Percentiles rank a stretch among this genome's conserved stretches.
Evolutionary conservation across 345 rosid species (phyloP).

Genomic region (Passiflora organensis): DNA sequence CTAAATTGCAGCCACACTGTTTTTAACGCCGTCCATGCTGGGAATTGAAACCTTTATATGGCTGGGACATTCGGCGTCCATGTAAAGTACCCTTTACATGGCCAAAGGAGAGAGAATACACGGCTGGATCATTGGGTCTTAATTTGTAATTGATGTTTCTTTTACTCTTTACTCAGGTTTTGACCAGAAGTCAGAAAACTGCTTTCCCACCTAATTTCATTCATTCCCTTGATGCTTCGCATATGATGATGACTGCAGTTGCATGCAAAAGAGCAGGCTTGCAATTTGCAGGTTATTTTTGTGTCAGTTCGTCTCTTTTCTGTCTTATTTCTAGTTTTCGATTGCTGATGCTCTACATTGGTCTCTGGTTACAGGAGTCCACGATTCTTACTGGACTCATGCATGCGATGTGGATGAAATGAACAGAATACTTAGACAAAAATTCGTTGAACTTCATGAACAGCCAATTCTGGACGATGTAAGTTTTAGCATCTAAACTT

Average conservation of each 20-base stretch:
- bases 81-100: too few species aligned
- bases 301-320: constrained; percentile 1
- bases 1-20: too few species aligned
- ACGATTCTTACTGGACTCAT: constrained; percentile 99
- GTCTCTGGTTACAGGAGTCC: constrained; percentile 66
- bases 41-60: too few species aligned
- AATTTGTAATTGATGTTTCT: background rate
- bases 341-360: constrained; percentile 14
- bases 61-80: too few species aligned
- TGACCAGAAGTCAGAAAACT: constrained; percentile 80
- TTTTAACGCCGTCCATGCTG: too few species aligned
- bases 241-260: constrained; percentile 99
- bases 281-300: constrained; percentile 79
- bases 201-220: constrained; percentile 99
- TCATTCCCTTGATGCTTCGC: constrained; percentile 96
- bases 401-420: constrained; percentile 91
- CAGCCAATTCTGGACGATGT: constrained; percentile 86
- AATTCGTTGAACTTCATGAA: constrained; percentile 85
- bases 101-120: too few species aligned
- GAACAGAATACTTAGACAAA: constrained; percentile 80
- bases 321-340: constrained; percentile 8
- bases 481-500: constrained; percentile 23
- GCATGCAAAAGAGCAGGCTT: constrained; percentile 82
- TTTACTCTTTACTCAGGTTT: constrained; percentile 45
- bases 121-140: too few species aligned